A percentile compares a stretch with the other conserved stretches of the same genome.
These are phyloP conservation scores for Microbotryum lychnidis-dioicae DNA, from an alignment of 1,284 basidiomycete species.

Conservation along the genomic window DNA sequence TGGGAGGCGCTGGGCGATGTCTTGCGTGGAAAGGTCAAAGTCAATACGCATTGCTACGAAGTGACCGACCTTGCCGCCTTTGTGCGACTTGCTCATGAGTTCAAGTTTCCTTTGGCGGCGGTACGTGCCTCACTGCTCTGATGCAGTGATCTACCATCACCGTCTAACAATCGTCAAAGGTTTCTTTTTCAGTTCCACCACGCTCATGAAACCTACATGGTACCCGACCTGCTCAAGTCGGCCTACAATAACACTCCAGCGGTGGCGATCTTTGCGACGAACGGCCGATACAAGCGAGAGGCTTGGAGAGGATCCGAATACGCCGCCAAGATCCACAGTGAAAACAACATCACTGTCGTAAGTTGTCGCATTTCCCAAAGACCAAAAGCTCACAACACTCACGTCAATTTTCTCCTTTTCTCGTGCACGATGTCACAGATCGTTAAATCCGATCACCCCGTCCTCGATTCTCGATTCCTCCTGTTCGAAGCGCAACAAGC, in stretches of 20 bases:
- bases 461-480: constrained; percentile 66
- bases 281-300: constrained; percentile 68
- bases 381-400: background rate
- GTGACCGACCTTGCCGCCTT: constrained; percentile 57
- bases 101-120: constrained; percentile 52
- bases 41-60: constrained; percentile 73
- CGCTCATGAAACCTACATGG: constrained; percentile 75
- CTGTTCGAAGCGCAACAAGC: constrained; percentile 81
- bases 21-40: constrained; percentile 59
- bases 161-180: background rate
- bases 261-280: constrained; percentile 65
- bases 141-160: background rate
- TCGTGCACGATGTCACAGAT: background rate
- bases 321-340: constrained; percentile 66
- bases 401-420: too few relatives aligned
- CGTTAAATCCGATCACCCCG: constrained; percentile 59
- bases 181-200: constrained; percentile 56
- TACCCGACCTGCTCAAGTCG: constrained; percentile 66
- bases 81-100: constrained; percentile 64
- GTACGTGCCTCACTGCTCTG: background rate
- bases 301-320: constrained; percentile 77
- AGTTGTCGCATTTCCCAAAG: background rate
- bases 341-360: constrained; percentile 63
- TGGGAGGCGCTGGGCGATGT: constrained; percentile 84
- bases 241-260: constrained; percentile 57